phyloP scores from a whole-genome alignment of 140 eudicot species.

The Anethum foeniculum region DNA sequence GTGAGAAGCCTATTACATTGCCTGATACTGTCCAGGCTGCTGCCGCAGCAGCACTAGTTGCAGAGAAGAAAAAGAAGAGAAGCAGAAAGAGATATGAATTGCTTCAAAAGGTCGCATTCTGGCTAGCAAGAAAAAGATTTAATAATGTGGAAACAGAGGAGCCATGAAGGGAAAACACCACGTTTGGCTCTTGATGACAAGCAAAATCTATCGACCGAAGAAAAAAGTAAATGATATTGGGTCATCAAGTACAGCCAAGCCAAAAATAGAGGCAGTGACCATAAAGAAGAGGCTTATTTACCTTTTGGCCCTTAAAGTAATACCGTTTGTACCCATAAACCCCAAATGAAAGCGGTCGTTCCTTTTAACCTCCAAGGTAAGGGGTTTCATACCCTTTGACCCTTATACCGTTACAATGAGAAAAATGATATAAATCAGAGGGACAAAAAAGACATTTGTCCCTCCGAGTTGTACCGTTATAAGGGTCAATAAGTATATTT shows the following conservation, averaged over 20 bases:
- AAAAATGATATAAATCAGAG: no score
- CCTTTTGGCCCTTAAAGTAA: no score
- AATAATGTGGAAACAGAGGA: conserved; percentile 96
- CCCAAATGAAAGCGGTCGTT: no score
- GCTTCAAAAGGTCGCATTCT: conserved; percentile 46
- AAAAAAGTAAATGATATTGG: conserved; percentile 32
- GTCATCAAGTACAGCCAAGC: conserved; percentile 36
- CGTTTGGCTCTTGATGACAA: conserved; percentile 76
- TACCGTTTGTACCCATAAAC: no score
- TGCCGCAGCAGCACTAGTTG: conserved; percentile 91
- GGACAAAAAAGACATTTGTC: no score
- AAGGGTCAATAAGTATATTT: no score
- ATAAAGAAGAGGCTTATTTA: no score
- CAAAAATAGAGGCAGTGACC: conserved; percentile 23
- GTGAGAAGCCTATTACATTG: conserved; percentile 58
- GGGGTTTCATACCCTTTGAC: no score
- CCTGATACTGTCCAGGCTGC: conserved; percentile 99
- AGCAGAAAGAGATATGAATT: conserved; percentile 66
- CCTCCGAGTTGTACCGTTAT: no score
- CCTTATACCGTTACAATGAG: no score
- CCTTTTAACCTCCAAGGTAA: no score
- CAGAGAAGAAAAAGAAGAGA: conserved; percentile 71
- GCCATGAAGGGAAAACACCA: conserved; percentile 94
- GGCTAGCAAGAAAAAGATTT: conserved; percentile 87
- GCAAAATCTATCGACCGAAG: conserved; percentile 36